Percentiles rank a stretch among this genome's conserved stretches.
phyloP scores from a whole-genome alignment of 441 rosid species.

The Syzygium syzygioides region DNA sequence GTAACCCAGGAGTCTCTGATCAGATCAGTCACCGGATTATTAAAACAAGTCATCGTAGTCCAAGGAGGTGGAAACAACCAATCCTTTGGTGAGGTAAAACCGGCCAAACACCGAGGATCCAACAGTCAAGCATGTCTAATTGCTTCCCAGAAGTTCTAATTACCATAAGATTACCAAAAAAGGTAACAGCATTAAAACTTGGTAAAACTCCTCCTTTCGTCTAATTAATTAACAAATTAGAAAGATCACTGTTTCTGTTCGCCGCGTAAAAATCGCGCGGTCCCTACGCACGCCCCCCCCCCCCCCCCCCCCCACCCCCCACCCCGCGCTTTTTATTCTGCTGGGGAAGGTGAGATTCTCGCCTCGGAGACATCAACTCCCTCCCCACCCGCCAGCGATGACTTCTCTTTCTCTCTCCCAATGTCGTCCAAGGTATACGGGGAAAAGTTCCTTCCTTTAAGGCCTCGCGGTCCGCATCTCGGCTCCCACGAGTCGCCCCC shows the following conservation, averaged over 20 bases:
- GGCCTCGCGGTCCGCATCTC: background rate
- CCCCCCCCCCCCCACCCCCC: background rate
- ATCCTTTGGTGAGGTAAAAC: too few relatives aligned
- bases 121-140: background rate
- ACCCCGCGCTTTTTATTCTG: background rate
- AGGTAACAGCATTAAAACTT: background rate
- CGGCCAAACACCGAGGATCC: too few relatives aligned
- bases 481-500: background rate
- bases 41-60: too few relatives aligned
- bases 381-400: too few relatives aligned
- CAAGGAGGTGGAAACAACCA: too few relatives aligned
- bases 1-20: rapidly evolving
- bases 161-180: background rate
- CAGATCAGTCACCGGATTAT: too few relatives aligned
- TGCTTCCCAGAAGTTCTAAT: background rate
- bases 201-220: background rate
- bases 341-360: background rate
- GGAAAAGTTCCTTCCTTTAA: background rate
- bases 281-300: background rate
- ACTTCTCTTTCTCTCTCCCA: background rate
- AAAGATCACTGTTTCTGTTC: background rate
- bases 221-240: background rate
- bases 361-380: background rate
- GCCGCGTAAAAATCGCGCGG: background rate
- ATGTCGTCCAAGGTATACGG: background rate